A percentile compares a stretch with the other conserved stretches of the same genome.
Evolutionary conservation across 345 rosid genomes (phyloP).

Genomic region (Citrus unshiu): DNA sequence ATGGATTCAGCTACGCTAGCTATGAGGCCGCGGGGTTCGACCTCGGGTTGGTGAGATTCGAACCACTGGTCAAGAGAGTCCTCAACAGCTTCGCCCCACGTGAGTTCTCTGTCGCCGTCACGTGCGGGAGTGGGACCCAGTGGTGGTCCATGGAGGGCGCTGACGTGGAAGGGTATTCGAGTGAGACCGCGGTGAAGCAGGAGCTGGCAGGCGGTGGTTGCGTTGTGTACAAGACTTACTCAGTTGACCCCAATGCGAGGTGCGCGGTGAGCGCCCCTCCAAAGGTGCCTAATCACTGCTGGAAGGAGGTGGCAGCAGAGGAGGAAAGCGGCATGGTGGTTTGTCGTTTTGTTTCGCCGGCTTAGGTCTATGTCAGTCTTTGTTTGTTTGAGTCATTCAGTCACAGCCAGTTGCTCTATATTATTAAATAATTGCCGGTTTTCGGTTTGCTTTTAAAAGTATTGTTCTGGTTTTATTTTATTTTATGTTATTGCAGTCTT

Average conservation of each 20-base stretch:
- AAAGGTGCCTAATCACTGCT: conserved; percentile 9
- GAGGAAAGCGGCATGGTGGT: conserved; percentile 21
- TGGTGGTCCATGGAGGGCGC: conserved; percentile 21
- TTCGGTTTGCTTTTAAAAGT: no score
- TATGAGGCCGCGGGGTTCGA: conserved; percentile 66
- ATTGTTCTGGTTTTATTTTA: no score
- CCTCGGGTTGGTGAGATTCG: conserved; percentile 26
- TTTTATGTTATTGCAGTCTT: no score
- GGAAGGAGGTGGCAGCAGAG: conserved; percentile 25
- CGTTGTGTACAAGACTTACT: conserved; percentile 25
- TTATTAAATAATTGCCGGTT: no score
- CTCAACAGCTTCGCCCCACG: conserved; percentile 51
- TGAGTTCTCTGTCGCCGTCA: conserved; percentile 57
- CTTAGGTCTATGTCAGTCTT: not conserved
- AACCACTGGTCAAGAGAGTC: conserved; percentile 40
- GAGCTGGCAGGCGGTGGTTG: conserved; percentile 40
- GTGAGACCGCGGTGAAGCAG: conserved; percentile 38
- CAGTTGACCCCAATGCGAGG: not conserved
- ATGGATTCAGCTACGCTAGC: conserved; percentile 82
- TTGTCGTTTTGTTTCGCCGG: conserved; percentile 19
- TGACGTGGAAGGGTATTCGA: conserved; percentile 44
- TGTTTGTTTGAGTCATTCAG: not conserved
- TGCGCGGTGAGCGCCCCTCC: not conserved
- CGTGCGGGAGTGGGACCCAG: conserved; percentile 20
- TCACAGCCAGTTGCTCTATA: no score